Evolutionary conservation across 2,329 filamentous ascomycete species (phyloP).

Genomic region (Pleochaeta shiraiana): DNA sequence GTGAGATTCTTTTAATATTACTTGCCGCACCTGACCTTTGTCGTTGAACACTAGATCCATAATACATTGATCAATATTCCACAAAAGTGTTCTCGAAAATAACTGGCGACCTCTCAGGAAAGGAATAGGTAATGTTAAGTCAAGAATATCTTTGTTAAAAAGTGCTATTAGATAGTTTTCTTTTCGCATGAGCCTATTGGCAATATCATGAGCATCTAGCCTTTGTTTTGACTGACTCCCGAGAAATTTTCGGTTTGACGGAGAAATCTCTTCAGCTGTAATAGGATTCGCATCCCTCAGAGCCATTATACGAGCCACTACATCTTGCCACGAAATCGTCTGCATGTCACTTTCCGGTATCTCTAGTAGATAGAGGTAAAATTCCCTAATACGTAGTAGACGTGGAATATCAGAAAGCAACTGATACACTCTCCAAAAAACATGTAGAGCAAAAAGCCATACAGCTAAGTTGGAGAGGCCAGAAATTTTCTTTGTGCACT

Average conservation of each 20-base stretch:
- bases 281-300: slow-evolving; percentile 46
- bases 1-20: slow-evolving; percentile 69
- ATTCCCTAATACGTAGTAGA: slow-evolving; percentile 42
- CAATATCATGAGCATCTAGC: slow-evolving; percentile 91
- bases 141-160: slow-evolving; percentile 89
- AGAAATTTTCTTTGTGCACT: slow-evolving; percentile 27
- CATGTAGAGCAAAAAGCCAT: slow-evolving; percentile 44
- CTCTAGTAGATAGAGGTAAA: slow-evolving; percentile 44
- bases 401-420: slow-evolving; percentile 35
- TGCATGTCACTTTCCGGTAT: slow-evolving; percentile 50
- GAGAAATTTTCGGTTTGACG: slow-evolving; percentile 32
- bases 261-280: slow-evolving; percentile 38
- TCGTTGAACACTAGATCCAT: slow-evolving; percentile 90
- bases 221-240: slow-evolving; percentile 81
- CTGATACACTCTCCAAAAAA: slow-evolving; percentile 36
- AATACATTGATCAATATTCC: slow-evolving; percentile 78
- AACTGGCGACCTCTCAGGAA: slow-evolving; percentile 60
- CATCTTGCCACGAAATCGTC: slow-evolving; percentile 51
- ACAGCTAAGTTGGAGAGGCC: slow-evolving; percentile 20
- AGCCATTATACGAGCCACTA: slow-evolving; percentile 46
- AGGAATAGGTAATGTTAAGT: slow-evolving; percentile 69
- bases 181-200: slow-evolving; percentile 86
- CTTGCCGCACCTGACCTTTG: slow-evolving; percentile 63
- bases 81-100: slow-evolving; percentile 77
- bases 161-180: slow-evolving; percentile 95